A percentile compares a stretch with the other conserved stretches of the same genome.
Evolutionary conservation across 257 asterid species (phyloP).

Genomic region (Rhazya stricta): DNA sequence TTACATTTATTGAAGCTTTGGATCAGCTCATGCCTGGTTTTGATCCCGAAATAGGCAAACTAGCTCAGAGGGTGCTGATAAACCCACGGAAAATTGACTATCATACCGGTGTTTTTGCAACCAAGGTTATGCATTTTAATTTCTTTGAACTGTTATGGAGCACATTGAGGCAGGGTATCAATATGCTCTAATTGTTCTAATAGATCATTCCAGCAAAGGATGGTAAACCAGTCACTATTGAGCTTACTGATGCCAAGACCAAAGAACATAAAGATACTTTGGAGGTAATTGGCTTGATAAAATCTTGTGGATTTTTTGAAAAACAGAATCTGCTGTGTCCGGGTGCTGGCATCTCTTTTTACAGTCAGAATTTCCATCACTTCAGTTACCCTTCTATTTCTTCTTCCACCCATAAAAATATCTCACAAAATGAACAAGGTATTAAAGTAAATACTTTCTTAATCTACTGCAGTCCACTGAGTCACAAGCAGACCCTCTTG

Average conservation of each 20-base stretch:
- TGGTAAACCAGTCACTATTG: constrained; percentile 93
- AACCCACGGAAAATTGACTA: constrained; percentile 83
- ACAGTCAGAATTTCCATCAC: neutral
- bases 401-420: neutral
- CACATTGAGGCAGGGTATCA: neutral
- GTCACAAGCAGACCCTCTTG: neutral
- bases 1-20: constrained; percentile 83
- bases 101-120: constrained; percentile 87
- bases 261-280: constrained; percentile 78
- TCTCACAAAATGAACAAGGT: neutral
- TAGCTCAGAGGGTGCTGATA: constrained; percentile 84
- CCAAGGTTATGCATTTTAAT: constrained; percentile 54
- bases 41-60: constrained; percentile 90
- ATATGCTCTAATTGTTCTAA: constrained; percentile 4
- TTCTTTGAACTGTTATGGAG: constrained; percentile 8
- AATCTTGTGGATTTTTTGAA: constrained; percentile 3
- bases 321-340: neutral
- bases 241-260: constrained; percentile 95
- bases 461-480: neutral
- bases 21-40: constrained; percentile 96
- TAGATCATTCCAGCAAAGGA: constrained; percentile 95
- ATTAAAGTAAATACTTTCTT: neutral
- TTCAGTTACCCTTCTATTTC: neutral
- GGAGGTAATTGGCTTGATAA: constrained; percentile 45
- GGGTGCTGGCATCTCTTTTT: neutral